Evolutionary conservation across 257 asterid species (phyloP), one percentile per base, ranked within the genome.

Genomic region (Gentiana straminea): DNA sequence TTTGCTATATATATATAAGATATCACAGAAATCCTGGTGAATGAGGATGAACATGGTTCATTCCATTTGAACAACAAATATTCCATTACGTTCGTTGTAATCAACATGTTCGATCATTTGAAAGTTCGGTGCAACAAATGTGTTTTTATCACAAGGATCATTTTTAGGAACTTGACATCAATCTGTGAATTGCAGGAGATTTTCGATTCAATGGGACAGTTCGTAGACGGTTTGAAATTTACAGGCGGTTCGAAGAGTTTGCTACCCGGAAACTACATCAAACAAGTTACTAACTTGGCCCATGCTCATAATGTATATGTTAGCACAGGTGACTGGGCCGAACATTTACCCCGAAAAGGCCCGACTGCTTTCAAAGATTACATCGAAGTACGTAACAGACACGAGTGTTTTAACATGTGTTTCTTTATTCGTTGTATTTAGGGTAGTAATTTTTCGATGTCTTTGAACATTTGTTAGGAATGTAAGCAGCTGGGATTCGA

Each of bases 401-500:
- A 24, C 1, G 24, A 24, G 24, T 24, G 24, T 24, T 24, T 24
- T 24, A 24, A 24, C 24, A 0, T 24, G 24, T 24, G 24, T 24
- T 24, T 24, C 44, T 55, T 68, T 12, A 41, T 4, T 10, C 44
- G 51, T 68, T 12, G 6, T 46, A 35, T 49, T 43, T 39, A 10
- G 33, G 36, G 48, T 48, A 1, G 8, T 35, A 52, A 15, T 58
- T 11, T 49, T 7, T 13, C 32, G 7, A 53, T 47, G 43, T 35
- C 46, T 53, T 43, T 49, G 33, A 64, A 13, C 36, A 44, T 70
- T 33, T 52, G 10, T 41, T 67, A 92, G 98, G 98, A 88, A 73
- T 92, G 97, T 54, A 92, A 81, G 69, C 77, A 75, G 55, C 69
- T 87, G 76, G 98, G 98, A 12, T 82, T 87, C 52, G 96, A 91